These are phyloP conservation scores for Dictyostelium purpureum DNA, from an alignment of 78 protist species.

Conservation along the genomic window DNA sequence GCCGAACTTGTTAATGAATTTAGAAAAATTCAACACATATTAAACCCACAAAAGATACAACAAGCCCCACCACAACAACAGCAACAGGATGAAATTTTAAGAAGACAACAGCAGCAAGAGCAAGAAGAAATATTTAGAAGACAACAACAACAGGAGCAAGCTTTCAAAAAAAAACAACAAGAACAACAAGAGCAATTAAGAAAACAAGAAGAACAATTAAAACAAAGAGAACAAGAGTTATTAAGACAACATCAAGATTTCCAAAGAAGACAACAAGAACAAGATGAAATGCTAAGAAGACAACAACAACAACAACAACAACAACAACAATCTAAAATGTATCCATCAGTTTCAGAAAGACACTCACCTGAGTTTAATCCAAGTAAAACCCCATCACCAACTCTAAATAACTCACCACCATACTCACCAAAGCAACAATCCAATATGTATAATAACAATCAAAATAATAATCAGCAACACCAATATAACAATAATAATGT, in stretches of 20 bases:
- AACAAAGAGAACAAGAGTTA: neutral
- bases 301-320: neutral
- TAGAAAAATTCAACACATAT: conserved; percentile 8
- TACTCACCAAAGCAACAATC: no score
- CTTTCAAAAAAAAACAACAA: neutral
- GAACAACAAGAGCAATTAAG: conserved; percentile 10
- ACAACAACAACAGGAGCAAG: neutral
- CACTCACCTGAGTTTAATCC: no score
- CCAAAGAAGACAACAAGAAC: neutral
- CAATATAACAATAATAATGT: no score
- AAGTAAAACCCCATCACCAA: neutral
- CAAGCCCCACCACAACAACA: neutral
- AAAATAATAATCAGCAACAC: no score
- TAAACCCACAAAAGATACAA: neutral
- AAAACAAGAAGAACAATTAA: neutral
- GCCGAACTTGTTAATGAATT: neutral
- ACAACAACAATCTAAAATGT: no score
- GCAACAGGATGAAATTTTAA: neutral
- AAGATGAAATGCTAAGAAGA: neutral
- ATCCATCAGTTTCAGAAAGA: no score
- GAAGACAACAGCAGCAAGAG: neutral
- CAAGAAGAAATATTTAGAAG: neutral
- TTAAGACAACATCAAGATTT: neutral
- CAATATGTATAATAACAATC: neutral
- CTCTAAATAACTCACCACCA: no score